Base-by-base conservation (phyloP, 495 filamentous ascomycete species). In the Oleoguttula mirabilis region DNA sequence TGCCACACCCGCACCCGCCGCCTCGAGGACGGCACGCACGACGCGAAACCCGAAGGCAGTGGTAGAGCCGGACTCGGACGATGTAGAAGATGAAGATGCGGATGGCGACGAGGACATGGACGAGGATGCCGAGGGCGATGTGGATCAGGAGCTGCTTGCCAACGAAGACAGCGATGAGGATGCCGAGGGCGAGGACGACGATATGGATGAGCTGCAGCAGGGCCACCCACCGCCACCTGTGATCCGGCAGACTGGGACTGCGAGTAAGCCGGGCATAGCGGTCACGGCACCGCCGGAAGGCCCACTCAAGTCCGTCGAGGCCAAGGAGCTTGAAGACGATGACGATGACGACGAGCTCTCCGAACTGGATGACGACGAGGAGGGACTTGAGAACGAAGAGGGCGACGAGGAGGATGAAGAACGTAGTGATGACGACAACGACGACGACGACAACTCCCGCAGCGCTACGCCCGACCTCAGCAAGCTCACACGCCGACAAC, bases 401-500 rank as follows among this genome's bases (percentile, higher is more conserved):
- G 62, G 57, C 6, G 73, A 73, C 32, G 66, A 68, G 12, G 62
- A 68, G 38, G 67, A 70, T 3, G 68, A 68, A 33, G 67, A 63
- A 27, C 66, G 58, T 21, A 60, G 60, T 17, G 55, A 55, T 15
- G 55, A 55, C 21, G 57, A 67, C 4, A 78, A 81, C 20, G 72
- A 75, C 19, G 81, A 83, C 14, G 58, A 72, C 41, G 77, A 79
- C 45, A 76, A 71, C 45, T 82, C 85, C 52, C 59, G 76, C 41
- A 68, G 62, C n/a, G 72, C 71, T 21, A 82, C 79, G 0, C 85
- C 85, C 0, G 84, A 95, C 58, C 62, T 84, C 25, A 82, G 77
- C 57, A 84, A 84, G 54, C 73, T 93, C 64, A 98, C 90, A 14
- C 85, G 88, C 55, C 71, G 90, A 35, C 90, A 98, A 60, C 66